Evolutionary conservation across 23 red algal genomes (phyloP).

Genomic region (Gracilaria domingensis): DNA sequence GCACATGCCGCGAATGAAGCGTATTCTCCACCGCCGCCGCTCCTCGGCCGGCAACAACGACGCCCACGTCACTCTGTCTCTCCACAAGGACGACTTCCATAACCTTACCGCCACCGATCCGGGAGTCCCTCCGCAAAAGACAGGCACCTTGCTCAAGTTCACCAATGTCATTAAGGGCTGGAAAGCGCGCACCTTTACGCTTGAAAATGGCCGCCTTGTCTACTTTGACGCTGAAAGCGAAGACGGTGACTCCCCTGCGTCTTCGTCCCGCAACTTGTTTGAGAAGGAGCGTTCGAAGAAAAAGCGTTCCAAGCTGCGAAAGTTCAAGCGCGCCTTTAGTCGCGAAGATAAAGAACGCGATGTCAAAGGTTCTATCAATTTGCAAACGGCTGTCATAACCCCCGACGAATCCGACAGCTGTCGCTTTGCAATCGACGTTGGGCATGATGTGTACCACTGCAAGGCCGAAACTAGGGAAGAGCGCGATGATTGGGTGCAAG

Average conservation of each 20-base stretch:
- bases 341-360: constrained; percentile 62
- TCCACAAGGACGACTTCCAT: constrained; percentile 60
- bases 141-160: constrained; percentile 67
- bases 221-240: constrained; percentile 26
- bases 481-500: constrained; percentile 92
- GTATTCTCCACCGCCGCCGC: constrained; percentile 58
- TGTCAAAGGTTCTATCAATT: constrained; percentile 80
- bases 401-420: constrained; percentile 80
- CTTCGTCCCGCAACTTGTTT: constrained; percentile 5
- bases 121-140: constrained; percentile 44
- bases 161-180: constrained; percentile 67
- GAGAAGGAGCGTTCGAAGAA: constrained; percentile 22
- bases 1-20: constrained; percentile 32
- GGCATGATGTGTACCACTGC: constrained; percentile 83
- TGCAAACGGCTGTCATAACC: constrained; percentile 84
- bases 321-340: constrained; percentile 39
- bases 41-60: constrained; percentile 13
- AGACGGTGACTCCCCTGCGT: not conserved
- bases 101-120: constrained; percentile 29
- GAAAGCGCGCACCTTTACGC: constrained; percentile 54
- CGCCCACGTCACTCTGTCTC: constrained; percentile 39
- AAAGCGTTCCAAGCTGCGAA: constrained; percentile 22
- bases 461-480: constrained; percentile 72
- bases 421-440: constrained; percentile 94
- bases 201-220: constrained; percentile 53